These are phyloP conservation scores for Backusella sp. DNA, from an alignment of 192 early-diverging fungal species.

Conservation along the genomic window DNA sequence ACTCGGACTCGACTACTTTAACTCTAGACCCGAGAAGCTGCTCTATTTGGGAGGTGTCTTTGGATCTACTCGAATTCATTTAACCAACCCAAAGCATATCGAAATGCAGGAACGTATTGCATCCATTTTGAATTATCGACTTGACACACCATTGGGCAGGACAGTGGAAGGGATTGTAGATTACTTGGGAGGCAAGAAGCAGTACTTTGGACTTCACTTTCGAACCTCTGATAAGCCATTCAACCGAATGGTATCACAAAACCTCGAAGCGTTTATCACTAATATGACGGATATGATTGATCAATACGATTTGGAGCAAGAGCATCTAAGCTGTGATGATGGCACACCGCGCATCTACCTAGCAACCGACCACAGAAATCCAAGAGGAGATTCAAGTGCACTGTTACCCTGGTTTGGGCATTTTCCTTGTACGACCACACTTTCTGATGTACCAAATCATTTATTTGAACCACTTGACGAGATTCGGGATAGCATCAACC, in stretches of 20 bases:
- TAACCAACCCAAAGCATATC: slow-evolving; percentile 32
- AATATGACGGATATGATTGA: slow-evolving; percentile 2
- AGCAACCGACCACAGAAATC: slow-evolving; percentile 46
- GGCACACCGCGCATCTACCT: slow-evolving; percentile 41
- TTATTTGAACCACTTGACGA: slow-evolving; percentile 34
- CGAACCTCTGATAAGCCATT: slow-evolving; percentile 26
- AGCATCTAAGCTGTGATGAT: not conserved
- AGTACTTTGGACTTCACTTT: slow-evolving; percentile 44
- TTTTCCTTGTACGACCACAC: slow-evolving; percentile 41
- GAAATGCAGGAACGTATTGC: slow-evolving; percentile 34
- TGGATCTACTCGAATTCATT: slow-evolving; percentile 37
- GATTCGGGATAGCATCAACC: slow-evolving; percentile 19
- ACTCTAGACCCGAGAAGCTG: slow-evolving; percentile 28
- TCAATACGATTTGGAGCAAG: not conserved
- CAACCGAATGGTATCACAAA: not conserved
- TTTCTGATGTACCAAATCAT: slow-evolving; percentile 36
- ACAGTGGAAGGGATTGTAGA: slow-evolving; percentile 43
- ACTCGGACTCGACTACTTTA: slow-evolving; percentile 20
- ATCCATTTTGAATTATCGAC: slow-evolving; percentile 37
- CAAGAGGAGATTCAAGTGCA: slow-evolving; percentile 29
- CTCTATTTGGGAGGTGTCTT: slow-evolving; percentile 50
- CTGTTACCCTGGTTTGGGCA: slow-evolving; percentile 33
- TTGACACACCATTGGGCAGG: slow-evolving; percentile 38
- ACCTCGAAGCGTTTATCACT: not conserved
- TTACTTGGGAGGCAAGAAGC: slow-evolving; percentile 42